A percentile compares a stretch with the other conserved stretches of the same genome.
These are phyloP conservation scores for Fusarium sp. DNA, from an alignment of 2,329 filamentous ascomycete species.

Conservation along the genomic window DNA sequence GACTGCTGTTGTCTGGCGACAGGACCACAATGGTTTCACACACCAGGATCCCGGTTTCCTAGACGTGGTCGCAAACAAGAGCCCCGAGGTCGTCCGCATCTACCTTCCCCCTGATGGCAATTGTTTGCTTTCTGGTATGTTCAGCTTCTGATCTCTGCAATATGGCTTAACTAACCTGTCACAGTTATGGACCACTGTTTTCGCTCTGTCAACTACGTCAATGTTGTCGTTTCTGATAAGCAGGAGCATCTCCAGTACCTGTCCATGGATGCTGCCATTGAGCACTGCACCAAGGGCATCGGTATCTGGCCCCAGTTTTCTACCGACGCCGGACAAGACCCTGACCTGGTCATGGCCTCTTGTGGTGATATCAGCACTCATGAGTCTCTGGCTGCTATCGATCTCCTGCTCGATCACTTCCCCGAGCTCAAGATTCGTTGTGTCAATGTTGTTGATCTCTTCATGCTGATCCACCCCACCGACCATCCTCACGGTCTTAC, in stretches of 20 bases:
- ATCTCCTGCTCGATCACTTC: slow-evolving; percentile 76
- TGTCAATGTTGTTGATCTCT: slow-evolving; percentile 84
- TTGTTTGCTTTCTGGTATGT: slow-evolving; percentile 71
- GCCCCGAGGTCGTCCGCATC: slow-evolving; percentile 81
- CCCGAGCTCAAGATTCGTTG: slow-evolving; percentile 80
- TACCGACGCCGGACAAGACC: slow-evolving; percentile 75
- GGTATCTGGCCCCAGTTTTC: slow-evolving; percentile 83
- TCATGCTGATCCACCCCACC: slow-evolving; percentile 77
- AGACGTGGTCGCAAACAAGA: slow-evolving; percentile 83
- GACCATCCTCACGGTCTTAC: slow-evolving; percentile 80
- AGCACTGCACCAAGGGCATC: slow-evolving; percentile 82
- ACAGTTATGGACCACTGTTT: slow-evolving; percentile 79
- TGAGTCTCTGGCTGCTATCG: slow-evolving; percentile 79
- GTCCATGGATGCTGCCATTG: slow-evolving; percentile 76
- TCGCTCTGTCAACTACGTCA: slow-evolving; percentile 80
- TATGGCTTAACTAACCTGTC: slow-evolving; percentile 25
- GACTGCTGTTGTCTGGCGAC: slow-evolving; percentile 82
- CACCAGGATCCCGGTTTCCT: slow-evolving; percentile 86
- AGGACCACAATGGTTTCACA: slow-evolving; percentile 87
- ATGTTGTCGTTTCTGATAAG: slow-evolving; percentile 83
- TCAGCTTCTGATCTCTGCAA: not conserved
- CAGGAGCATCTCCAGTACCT: slow-evolving; percentile 82
- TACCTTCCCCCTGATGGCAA: slow-evolving; percentile 86
- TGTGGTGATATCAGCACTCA: slow-evolving; percentile 81
- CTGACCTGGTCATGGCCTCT: slow-evolving; percentile 80